These are phyloP conservation scores for Diaporthe vexans DNA, from an alignment of 2,329 filamentous ascomycete genomes.

Conservation along the genomic window DNA sequence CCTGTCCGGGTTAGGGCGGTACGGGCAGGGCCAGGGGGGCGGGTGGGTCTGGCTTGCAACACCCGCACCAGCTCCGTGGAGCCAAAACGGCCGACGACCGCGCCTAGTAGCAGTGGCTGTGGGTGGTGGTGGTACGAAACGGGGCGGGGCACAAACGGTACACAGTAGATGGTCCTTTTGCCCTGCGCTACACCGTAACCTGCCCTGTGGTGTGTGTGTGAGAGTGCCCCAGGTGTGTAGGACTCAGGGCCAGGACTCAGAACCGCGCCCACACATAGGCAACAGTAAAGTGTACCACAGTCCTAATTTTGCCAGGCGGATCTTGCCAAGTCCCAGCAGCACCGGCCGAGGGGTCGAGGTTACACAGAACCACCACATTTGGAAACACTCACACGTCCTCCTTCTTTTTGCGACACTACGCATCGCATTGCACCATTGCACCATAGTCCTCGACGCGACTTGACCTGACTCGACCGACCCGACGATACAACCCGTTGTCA, in stretches of 20 bases:
- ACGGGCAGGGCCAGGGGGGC: background rate
- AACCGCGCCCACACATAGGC: background rate
- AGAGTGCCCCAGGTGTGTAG: too few species aligned
- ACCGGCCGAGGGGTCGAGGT: background rate
- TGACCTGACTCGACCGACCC: slow-evolving; percentile 7
- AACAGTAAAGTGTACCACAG: background rate
- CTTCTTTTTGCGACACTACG: slow-evolving; percentile 4
- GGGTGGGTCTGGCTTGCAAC: slow-evolving; percentile 16
- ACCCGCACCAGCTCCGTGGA: background rate
- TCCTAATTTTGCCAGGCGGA: slow-evolving; percentile 26
- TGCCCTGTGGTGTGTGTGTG: too few species aligned
- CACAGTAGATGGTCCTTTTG: slow-evolving; percentile 22
- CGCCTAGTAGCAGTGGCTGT: background rate
- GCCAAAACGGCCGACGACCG: slow-evolving; percentile 9
- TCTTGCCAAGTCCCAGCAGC: slow-evolving; percentile 19
- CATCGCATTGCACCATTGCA: background rate
- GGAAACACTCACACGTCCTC: slow-evolving; percentile 3
- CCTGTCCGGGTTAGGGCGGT: background rate
- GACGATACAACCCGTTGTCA: too few species aligned
- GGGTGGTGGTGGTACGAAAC: slow-evolving; percentile 4
- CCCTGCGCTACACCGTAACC: background rate
- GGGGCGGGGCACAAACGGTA: slow-evolving; percentile 7
- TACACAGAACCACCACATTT: slow-evolving; percentile 32
- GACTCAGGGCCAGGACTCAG: background rate
- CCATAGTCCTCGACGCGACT: background rate